A percentile compares a stretch with the other conserved stretches of the same genome.
Evolutionary conservation across 768 basidiomycete genomes (phyloP).

Genomic region (Butyriboletus loyo): DNA sequence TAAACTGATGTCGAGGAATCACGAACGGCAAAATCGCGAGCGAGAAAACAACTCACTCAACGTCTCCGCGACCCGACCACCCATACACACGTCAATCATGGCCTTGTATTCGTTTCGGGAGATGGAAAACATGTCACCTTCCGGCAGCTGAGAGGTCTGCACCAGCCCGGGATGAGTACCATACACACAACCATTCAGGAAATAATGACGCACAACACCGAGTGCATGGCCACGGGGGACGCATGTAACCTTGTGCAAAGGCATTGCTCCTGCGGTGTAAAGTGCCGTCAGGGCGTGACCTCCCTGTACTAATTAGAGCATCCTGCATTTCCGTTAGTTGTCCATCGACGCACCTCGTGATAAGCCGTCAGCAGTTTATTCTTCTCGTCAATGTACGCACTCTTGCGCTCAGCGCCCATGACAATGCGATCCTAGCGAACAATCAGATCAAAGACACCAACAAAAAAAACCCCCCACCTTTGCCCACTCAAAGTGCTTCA

Average conservation of each 20-base stretch:
- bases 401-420: slow-evolving; percentile 95
- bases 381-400: slow-evolving; percentile 83
- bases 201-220: slow-evolving; percentile 60
- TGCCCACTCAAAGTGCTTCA: slow-evolving; percentile 97
- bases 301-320: slow-evolving; percentile 46
- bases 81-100: slow-evolving; percentile 88
- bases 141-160: slow-evolving; percentile 75
- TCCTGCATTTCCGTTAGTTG: not conserved
- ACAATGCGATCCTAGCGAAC: slow-evolving; percentile 78
- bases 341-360: slow-evolving; percentile 68
- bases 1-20: slow-evolving; percentile 53
- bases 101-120: slow-evolving; percentile 74
- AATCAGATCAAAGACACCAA: not conserved
- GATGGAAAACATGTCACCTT: slow-evolving; percentile 71
- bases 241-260: slow-evolving; percentile 96
- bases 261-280: slow-evolving; percentile 94
- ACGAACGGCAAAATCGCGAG: slow-evolving; percentile 1
- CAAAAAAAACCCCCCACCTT: slow-evolving; percentile 65
- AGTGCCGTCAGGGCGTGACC: slow-evolving; percentile 94
- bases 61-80: slow-evolving; percentile 94
- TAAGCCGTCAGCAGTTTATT: slow-evolving; percentile 90
- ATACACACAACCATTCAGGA: not conserved
- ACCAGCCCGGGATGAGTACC: slow-evolving; percentile 7
- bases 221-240: slow-evolving; percentile 94
- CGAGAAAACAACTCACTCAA: slow-evolving; percentile 49